Percentiles rank a stretch among this genome's conserved stretches.
These are phyloP conservation scores for Andrographis paniculata DNA, from an alignment of 305 asterid genomes.

Conservation along the genomic window DNA sequence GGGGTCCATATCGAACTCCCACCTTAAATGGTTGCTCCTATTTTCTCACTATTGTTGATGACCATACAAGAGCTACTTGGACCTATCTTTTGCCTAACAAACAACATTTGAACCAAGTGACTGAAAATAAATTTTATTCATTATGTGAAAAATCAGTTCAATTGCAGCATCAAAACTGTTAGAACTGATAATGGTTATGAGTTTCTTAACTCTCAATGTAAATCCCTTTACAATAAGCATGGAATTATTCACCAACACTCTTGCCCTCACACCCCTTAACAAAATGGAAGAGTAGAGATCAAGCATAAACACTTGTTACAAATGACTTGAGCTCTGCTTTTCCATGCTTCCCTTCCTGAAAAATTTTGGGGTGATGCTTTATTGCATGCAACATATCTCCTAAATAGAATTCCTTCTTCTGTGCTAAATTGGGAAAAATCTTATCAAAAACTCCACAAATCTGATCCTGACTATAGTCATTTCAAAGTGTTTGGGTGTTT, in stretches of 20 bases:
- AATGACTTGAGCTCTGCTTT: background rate
- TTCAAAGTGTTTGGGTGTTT: slow-evolving; percentile 6
- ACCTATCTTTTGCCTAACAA: background rate
- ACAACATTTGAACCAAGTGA: background rate
- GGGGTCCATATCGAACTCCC: background rate
- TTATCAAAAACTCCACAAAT: background rate
- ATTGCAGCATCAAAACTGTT: background rate
- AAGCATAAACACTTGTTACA: background rate
- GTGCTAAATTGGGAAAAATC: background rate
- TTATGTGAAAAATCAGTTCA: background rate
- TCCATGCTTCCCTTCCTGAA: background rate
- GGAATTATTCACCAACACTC: slow-evolving; percentile 1
- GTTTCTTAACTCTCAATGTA: background rate
- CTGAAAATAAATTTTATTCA: background rate
- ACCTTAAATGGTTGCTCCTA: background rate
- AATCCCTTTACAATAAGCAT: background rate
- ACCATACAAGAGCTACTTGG: background rate
- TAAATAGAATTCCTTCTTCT: background rate
- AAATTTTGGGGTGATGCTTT: background rate
- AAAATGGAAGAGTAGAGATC: slow-evolving; percentile 4
- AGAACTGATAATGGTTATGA: background rate
- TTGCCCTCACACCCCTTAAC: slow-evolving; percentile 4
- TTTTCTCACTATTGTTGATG: slow-evolving; percentile 1
- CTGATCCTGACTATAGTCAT: background rate
- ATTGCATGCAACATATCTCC: background rate